phyloP scores from a whole-genome alignment of 2,329 filamentous ascomycete species.

The Sphaceloma murrayae region DNA sequence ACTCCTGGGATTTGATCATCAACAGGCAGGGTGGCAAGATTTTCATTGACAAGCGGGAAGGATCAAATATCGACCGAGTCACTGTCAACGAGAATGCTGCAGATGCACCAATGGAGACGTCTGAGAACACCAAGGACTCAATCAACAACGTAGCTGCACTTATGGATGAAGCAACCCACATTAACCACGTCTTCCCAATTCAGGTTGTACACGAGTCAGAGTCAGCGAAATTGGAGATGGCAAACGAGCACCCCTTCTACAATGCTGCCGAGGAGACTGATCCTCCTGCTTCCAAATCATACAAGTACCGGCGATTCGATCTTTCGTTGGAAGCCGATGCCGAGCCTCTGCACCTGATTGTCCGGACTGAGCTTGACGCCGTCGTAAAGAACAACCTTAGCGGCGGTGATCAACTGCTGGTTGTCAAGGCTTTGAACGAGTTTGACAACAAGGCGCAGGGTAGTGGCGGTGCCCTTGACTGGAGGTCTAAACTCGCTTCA shows the following conservation, averaged over 20 bases:
- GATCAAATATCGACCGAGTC: conserved; percentile 89
- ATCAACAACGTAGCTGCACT: conserved; percentile 92
- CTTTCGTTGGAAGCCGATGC: conserved; percentile 83
- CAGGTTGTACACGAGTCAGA: conserved; percentile 84
- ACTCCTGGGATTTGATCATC: conserved; percentile 97
- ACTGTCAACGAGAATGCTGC: conserved; percentile 98
- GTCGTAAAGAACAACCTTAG: conserved; percentile 90
- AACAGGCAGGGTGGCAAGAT: conserved; percentile 89
- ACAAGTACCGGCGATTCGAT: conserved; percentile 97
- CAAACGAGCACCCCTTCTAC: conserved; percentile 94
- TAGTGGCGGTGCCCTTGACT: conserved; percentile 88
- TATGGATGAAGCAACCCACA: conserved; percentile 95
- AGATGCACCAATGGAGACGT: conserved; percentile 83
- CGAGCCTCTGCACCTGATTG: conserved; percentile 83
- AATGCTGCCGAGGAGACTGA: conserved; percentile 87
- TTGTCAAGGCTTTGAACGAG: conserved; percentile 95
- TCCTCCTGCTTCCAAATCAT: conserved; percentile 87
- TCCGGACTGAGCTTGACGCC: conserved; percentile 90
- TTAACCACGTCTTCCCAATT: conserved; percentile 99
- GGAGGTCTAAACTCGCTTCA: conserved; percentile 86
- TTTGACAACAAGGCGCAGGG: conserved; percentile 98
- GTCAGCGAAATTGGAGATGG: conserved; percentile 68
- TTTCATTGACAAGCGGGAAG: conserved; percentile 97
- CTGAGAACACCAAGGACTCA: conserved; percentile 84
- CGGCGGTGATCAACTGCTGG: conserved; percentile 83